phyloP scores from a whole-genome alignment of 202 grass and related monocot genomes.

The Digitaria exilis region DNA sequence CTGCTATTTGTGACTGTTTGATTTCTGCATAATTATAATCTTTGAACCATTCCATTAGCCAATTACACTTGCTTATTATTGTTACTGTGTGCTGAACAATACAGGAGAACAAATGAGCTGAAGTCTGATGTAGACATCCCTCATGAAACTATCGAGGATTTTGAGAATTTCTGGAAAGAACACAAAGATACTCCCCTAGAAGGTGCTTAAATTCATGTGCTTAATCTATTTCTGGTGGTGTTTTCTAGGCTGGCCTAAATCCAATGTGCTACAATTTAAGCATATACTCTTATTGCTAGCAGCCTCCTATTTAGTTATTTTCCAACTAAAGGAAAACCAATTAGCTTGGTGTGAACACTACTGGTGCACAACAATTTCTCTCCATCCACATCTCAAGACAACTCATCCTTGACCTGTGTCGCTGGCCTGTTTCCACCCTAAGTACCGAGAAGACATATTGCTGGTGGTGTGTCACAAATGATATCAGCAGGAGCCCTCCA shows the following conservation, averaged over 20 bases:
- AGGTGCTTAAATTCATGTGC: constrained; percentile 46
- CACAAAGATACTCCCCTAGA: constrained; percentile 50
- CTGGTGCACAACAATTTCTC: neutral
- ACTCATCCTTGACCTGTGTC: neutral
- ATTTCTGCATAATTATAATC: constrained; percentile 2
- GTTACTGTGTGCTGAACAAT: constrained; percentile 10
- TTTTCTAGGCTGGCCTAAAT: neutral
- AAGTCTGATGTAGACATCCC: constrained; percentile 83
- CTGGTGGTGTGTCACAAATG: neutral
- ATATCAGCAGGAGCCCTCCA: neutral
- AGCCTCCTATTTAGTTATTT: neutral
- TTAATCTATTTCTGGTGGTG: neutral
- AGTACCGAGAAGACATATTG: neutral
- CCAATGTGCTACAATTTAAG: constrained; percentile 16
- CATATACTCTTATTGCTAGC: neutral
- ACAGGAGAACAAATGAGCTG: constrained; percentile 82
- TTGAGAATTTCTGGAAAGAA: constrained; percentile 66
- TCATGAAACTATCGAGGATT: constrained; percentile 55
- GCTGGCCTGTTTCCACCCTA: neutral
- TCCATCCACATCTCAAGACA: neutral
- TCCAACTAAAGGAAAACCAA: neutral
- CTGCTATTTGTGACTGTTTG: neutral
- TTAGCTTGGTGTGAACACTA: neutral
- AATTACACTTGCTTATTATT: constrained; percentile 1
- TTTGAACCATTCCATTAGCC: neutral